Evolutionary conservation across 805 yeast species (phyloP), one percentile per base, ranked within the genome.

Genomic region (Candida ponderosae): DNA sequence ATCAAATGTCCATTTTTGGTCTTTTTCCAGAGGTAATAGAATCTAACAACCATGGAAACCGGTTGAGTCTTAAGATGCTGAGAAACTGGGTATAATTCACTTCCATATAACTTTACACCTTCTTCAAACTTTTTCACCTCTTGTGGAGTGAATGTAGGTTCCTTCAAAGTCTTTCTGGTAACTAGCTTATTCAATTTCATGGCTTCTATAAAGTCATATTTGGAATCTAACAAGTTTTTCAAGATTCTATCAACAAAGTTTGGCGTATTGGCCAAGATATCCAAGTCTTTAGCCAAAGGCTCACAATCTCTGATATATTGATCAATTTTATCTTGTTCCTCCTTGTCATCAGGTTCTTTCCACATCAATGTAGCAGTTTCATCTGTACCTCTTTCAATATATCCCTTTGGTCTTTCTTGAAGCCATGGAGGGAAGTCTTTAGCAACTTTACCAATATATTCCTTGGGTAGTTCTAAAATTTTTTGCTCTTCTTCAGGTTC

Each of bases 11-110:
- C 97, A 32, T 68, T 68, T 23, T 72, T 63, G 0, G 95, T 81
- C 56, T 89, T 89, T 59, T 89, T 89, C 97, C 97, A 90, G 37
- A 86, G 62, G 50, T 90, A 90, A 51, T 87, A 90, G 54, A 70
- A 88, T 40, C 97, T 62, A 2, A 90, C 97, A 44, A 88, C 67
- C 80, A 81, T 84, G 0, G 89, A 73, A 38, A 77, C 63, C 0
- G 87, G 65, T 48, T 84, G 94, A 0, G 88, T 71, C 23, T 71
- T 72, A n/a, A 90, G 93, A 39, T 71, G 74, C 51, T 78, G 73
- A 44, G 54, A 74, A 0, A 86, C 89, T 0, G 81, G 86, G 53
- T 76, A 78, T 21, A 93, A 60, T 48, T 89, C 95, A 50, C 84
- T 78, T 5, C 96, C 96, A 51, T 72, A 71, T 38, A 73, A 69